Base-by-base conservation (phyloP, 192 early-diverging fungal genomes). In the Coemansia furcata region DNA sequence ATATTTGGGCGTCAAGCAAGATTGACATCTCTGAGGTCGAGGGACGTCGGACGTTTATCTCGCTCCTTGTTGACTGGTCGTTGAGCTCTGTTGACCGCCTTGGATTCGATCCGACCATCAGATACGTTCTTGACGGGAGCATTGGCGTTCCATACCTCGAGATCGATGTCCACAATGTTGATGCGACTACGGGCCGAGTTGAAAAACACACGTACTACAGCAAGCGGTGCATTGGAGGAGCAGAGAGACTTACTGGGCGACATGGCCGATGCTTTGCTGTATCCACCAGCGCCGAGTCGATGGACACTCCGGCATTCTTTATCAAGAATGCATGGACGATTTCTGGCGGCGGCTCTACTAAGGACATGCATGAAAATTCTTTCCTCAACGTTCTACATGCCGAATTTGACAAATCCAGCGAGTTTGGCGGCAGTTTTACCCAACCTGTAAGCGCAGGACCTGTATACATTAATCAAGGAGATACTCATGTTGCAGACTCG, bases 41-140 rank as follows among this genome's bases (percentile, higher is more conserved):
- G 23, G 23, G 23, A 1, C 23, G 23, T 26, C 23, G 23, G 23
- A 26, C 23, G 23, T 26, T 26, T 26, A 26, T 26, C 23, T 26
- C 23, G 23, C 23, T 26, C 23, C 23, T 26, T 26, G 23, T 26
- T 0, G 23, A 26, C 23, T 26, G 23, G 23, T 26, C 23, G 23
- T 26, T 26, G 23, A 26, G 23, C 23, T 26, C 23, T 26, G 23
- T 26, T 26, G 23, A 26, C 23, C 23, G 23, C 23, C 58, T 71
- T 10, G 69, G 62, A 0, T 60, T 44, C 38, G 69, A 71, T 29
- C 32, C 43, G 35, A 61, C 55, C 1, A 61, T 71, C 1, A 6
- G 26, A 7, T 26, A 23, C 5, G n/a, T 44, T 19, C 12, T n/a
- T 19, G 15, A 7, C 14, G 39, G 39, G 39, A 40, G 11, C 7